Evolutionary conservation across 75 land plant species (phyloP), one percentile per base, ranked within the genome.

Genomic region (Selaginella tamariscina): DNA sequence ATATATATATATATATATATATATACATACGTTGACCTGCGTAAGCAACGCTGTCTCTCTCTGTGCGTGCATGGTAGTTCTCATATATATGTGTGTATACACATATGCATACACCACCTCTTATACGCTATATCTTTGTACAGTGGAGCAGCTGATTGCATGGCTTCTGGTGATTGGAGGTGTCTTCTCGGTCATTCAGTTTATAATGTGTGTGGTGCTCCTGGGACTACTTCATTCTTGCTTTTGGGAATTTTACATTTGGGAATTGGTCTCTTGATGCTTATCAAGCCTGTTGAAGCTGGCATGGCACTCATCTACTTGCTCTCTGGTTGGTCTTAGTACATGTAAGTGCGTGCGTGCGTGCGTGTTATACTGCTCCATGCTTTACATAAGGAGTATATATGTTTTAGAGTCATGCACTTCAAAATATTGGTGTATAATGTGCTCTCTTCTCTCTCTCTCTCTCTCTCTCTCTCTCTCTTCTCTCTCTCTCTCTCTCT

Each of bases 101-200:
- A n/a, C n/a, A n/a, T n/a, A n/a, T n/a, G n/a, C n/a, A n/a, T n/a
- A n/a, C n/a, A n/a, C n/a, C n/a, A n/a, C n/a, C n/a, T n/a, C n/a
- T n/a, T n/a, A n/a, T n/a, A n/a, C n/a, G n/a, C n/a, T n/a, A n/a
- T n/a, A n/a, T n/a, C n/a, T n/a, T n/a, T n/a, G n/a, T n/a, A n/a
- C 73, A 0, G 32, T 77, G 27, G 75, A 72, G 62, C 70, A 77
- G 65, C 20, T 77, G 32, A 32, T 77, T 23, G 70, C 78, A 15
- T 77, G 78, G 78, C 54, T 77, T 24, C 54, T 77, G 44, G 55
- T 77, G 27, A 30, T 77, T 22, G 78, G 75, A 2, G 78, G 78
- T n/a, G 78, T 33, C 9, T 9, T 72, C 55, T 65, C 78, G 13
- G 65, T 77, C 9, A 24, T 71, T 1, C 75, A 77, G 8, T 77